Conservation (phyloP, 1,284 basidiomycete species). For the Fomitopsis palustris region DNA sequence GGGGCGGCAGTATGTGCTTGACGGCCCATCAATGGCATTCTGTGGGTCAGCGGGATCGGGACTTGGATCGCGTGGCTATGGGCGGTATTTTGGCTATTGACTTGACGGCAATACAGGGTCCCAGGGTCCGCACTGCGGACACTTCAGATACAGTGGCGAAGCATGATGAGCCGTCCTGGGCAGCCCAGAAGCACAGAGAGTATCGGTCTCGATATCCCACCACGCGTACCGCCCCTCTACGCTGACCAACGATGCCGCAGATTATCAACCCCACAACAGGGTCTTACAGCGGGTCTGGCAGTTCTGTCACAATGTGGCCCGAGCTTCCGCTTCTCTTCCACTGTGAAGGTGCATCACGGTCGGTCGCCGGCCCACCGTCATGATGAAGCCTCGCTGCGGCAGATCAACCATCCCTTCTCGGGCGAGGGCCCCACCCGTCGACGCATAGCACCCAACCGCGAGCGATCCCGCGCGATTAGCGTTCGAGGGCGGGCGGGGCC, state of each 20-base stretch:
- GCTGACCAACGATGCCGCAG: neutral
- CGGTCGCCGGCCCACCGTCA: no score
- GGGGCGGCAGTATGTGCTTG: neutral
- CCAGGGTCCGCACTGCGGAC: neutral
- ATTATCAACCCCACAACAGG: neutral
- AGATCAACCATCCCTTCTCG: no score
- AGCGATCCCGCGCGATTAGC: neutral
- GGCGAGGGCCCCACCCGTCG: no score
- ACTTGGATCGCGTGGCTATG: neutral
- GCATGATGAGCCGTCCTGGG: neutral
- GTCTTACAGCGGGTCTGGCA: neutral
- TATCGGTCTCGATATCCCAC: no score
- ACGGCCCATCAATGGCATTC: neutral
- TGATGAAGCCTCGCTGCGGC: no score
- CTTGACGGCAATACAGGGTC: neutral
- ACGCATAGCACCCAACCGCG: neutral
- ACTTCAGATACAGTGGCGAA: neutral
- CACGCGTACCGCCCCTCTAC: no score
- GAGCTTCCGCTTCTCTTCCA: no score
- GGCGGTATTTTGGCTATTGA: neutral
- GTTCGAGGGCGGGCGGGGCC: neutral
- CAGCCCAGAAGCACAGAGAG: no score
- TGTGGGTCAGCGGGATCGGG: neutral
- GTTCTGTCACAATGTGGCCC: no score
- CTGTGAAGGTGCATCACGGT: no score